Conservation (phyloP, 257 asterid species). For the Fraxinus quadrangulata region DNA sequence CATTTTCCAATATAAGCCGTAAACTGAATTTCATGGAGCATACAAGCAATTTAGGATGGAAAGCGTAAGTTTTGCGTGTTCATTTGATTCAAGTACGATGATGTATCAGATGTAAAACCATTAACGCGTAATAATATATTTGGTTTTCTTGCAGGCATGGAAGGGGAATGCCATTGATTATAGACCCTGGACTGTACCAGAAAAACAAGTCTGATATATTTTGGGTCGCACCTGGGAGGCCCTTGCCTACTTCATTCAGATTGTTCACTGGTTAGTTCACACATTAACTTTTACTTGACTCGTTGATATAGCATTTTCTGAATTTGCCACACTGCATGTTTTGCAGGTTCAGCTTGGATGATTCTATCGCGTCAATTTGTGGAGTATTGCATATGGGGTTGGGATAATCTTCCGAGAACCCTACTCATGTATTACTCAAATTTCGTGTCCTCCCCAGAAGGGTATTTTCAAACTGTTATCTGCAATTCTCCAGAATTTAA, state of each 20-base stretch:
- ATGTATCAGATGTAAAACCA: no score
- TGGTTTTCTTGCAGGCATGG: slow-evolving; percentile 32
- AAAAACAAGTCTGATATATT: slow-evolving; percentile 44
- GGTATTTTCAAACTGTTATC: slow-evolving; percentile 84
- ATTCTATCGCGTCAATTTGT: slow-evolving; percentile 78
- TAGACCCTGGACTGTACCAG: slow-evolving; percentile 55
- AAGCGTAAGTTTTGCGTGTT: slow-evolving; percentile 37
- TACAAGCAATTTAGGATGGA: slow-evolving; percentile 52
- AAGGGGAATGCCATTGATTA: slow-evolving; percentile 53
- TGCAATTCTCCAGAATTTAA: slow-evolving; percentile 80
- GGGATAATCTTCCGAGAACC: slow-evolving; percentile 95
- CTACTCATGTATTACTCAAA: slow-evolving; percentile 94
- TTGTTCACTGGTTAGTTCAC: slow-evolving; percentile 78
- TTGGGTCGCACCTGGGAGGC: slow-evolving; percentile 40
- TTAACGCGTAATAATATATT: neutral
- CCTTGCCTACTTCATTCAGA: slow-evolving; percentile 53
- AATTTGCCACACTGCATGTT: neutral
- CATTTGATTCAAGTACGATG: neutral
- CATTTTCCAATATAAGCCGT: slow-evolving; percentile 38
- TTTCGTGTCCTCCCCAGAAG: slow-evolving; percentile 93
- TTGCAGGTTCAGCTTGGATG: slow-evolving; percentile 98
- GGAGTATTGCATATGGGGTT: slow-evolving; percentile 90
- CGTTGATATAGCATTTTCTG: no score
- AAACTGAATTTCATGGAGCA: slow-evolving; percentile 51
- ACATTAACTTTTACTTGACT: no score